phyloP scores from a whole-genome alignment of 2,329 filamentous ascomycete genomes.

The Ceratocystis colombiana region DNA sequence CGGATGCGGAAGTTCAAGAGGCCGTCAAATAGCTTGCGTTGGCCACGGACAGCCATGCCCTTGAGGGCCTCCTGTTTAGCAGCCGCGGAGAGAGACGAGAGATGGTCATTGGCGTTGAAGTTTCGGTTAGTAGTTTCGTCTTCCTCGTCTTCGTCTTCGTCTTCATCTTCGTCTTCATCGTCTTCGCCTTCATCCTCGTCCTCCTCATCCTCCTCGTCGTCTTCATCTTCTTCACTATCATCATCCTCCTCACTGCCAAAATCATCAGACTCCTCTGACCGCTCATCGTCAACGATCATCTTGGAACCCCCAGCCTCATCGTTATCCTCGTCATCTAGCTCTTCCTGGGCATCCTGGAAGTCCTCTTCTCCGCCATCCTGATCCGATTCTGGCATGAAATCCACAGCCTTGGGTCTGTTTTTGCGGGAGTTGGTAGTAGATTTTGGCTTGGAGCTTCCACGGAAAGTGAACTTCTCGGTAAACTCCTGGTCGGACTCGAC shows the following conservation, averaged over 20 bases:
- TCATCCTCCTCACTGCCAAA: constrained; percentile 34
- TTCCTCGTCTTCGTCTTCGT: constrained; percentile 31
- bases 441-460: constrained; percentile 47
- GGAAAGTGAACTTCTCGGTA: constrained; percentile 62
- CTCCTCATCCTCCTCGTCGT: constrained; percentile 34
- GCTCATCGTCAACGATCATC: constrained; percentile 32
- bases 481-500: constrained; percentile 74
- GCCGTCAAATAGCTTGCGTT: constrained; percentile 76
- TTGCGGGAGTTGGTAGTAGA: constrained; percentile 30
- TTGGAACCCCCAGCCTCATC: constrained; percentile 32
- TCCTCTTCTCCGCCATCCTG: constrained; percentile 35
- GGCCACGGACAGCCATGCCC: constrained; percentile 73
- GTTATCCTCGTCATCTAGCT: constrained; percentile 34
- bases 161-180: constrained; percentile 33
- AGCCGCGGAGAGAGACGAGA: constrained; percentile 25
- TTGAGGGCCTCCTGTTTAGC: constrained; percentile 58
- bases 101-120: constrained; percentile 19
- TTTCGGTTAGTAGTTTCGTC: constrained; percentile 25
- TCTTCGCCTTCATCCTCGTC: constrained; percentile 36
- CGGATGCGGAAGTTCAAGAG: constrained; percentile 85
- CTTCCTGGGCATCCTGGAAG: constrained; percentile 34
- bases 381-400: constrained; percentile 46
- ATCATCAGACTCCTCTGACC: constrained; percentile 30
- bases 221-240: constrained; percentile 33
- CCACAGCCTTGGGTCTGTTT: constrained; percentile 43